These are phyloP conservation scores for Coniochaeta sp. DNA, from an alignment of 2,329 filamentous ascomycete genomes.

Conservation along the genomic window DNA sequence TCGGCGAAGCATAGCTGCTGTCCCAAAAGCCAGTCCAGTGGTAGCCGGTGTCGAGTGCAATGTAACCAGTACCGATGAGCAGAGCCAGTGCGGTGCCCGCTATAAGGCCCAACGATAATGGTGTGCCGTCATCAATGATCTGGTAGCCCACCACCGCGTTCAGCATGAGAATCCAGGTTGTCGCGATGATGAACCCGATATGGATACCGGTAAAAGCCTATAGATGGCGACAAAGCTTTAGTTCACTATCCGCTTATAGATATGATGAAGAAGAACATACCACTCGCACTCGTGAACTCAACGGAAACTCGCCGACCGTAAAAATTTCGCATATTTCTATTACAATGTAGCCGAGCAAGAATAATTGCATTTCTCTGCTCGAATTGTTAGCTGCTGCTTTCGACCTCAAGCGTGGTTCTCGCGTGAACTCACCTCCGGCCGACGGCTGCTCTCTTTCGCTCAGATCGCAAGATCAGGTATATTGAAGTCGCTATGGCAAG, in stretches of 20 bases:
- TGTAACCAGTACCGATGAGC: slow-evolving; percentile 89
- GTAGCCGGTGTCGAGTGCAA: slow-evolving; percentile 88
- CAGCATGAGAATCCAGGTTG: slow-evolving; percentile 83
- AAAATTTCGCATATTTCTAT: slow-evolving; percentile 96
- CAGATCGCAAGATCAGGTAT: slow-evolving; percentile 70
- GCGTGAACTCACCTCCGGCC: slow-evolving; percentile 64
- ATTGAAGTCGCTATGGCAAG: slow-evolving; percentile 63
- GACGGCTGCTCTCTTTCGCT: slow-evolving; percentile 88
- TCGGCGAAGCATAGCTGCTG: slow-evolving; percentile 47
- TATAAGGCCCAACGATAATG: slow-evolving; percentile 72
- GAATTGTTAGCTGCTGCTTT: background rate
- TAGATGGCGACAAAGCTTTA: slow-evolving; percentile 9
- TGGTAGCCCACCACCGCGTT: slow-evolving; percentile 93
- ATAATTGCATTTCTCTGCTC: slow-evolving; percentile 88
- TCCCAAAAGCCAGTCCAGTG: slow-evolving; percentile 76
- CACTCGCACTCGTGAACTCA: slow-evolving; percentile 62
- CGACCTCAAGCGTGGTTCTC: slow-evolving; percentile 1
- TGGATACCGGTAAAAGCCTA: slow-evolving; percentile 87
- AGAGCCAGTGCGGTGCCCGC: slow-evolving; percentile 61
- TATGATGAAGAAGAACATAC: slow-evolving; percentile 39
- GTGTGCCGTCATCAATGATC: slow-evolving; percentile 85
- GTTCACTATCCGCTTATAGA: background rate
- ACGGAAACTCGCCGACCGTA: slow-evolving; percentile 81
- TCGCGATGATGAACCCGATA: slow-evolving; percentile 81
- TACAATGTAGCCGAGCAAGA: slow-evolving; percentile 78